Base-by-base conservation (phyloP, 1,284 basidiomycete genomes). In the Heterobasidion occidentale region DNA sequence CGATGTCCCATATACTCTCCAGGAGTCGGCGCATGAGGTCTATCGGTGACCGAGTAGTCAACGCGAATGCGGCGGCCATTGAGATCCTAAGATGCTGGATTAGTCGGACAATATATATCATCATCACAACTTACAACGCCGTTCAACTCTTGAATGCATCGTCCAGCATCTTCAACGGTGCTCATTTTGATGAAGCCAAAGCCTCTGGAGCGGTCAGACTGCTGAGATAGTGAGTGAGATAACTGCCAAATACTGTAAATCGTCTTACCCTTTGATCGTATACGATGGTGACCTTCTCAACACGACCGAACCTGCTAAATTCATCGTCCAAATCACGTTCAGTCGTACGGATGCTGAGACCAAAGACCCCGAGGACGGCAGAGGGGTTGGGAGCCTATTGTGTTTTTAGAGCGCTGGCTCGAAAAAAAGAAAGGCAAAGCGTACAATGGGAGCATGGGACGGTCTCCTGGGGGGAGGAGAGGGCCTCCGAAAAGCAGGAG, bases 131-230 rank as follows among this genome's bases (percentile, higher is more conserved):
- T 64, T 71, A 94, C 92, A 56, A 95, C 74, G 53, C 96, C 95
- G 68, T 98, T 99, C 51, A 99, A 77, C 66, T 93, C 91, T 61
- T 89, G 83, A 67, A 99, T 92, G 70, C 91, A 95, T 48, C 85
- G 78, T 34, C 82, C 77, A 2, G 97, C 97, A 60, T 97, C 94
- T 57, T 95, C 93, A 15, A 87, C 80, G 44, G 79, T 80, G 45
- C 81, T 80, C 94, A 99, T 98, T 61, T 88, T 90, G 70, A 99
- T 94, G 71, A 99, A 99, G 45, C 95, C 96, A 64, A 99, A 99
- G 9, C 94, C 97, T 62, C 96, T 90, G 55, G 95, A 98, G 58
- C 97, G 88, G 68, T 94, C 94, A 51, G 93, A 92, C 91, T 95
- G 71, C 52, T 60, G 46, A 53, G 54, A 52, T 56, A 59, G 58